Percentiles rank a stretch among this genome's conserved stretches.
Evolutionary conservation across 2,329 filamentous ascomycete species (phyloP).

Genomic region (Thermoascus crustaceus): DNA sequence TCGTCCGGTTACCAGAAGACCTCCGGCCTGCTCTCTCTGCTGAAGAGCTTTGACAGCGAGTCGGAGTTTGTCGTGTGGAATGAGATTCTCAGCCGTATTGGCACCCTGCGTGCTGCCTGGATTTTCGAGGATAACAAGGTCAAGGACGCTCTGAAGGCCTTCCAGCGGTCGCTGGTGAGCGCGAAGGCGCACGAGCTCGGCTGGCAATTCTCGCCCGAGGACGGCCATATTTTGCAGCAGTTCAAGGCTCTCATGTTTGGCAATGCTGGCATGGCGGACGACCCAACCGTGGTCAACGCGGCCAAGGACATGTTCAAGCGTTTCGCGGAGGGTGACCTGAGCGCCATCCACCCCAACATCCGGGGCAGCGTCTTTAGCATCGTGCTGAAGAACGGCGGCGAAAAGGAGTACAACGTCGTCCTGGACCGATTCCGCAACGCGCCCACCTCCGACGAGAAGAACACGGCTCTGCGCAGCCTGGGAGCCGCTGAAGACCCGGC

Average conservation of each 20-base stretch:
- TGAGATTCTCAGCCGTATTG: constrained; percentile 73
- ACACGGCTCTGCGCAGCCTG: constrained; percentile 76
- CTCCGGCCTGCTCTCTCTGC: constrained; percentile 73
- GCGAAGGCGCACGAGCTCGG: constrained; percentile 77
- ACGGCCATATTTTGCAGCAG: constrained; percentile 85
- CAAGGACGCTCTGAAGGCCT: constrained; percentile 69
- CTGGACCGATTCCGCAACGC: constrained; percentile 68
- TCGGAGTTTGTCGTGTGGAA: constrained; percentile 91
- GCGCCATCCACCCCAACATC: constrained; percentile 85
- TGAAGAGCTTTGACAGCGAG: constrained; percentile 76
- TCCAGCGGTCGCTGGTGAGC: constrained; percentile 70
- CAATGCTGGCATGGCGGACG: constrained; percentile 69
- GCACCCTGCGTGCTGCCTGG: constrained; percentile 76
- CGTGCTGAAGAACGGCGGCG: constrained; percentile 72
- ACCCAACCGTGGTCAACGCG: constrained; percentile 67
- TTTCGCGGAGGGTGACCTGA: constrained; percentile 68
- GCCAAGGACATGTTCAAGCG: constrained; percentile 86
- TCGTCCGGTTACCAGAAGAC: constrained; percentile 90
- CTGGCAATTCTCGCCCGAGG: constrained; percentile 76
- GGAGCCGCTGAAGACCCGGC: constrained; percentile 70
- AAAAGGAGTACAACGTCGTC: constrained; percentile 75
- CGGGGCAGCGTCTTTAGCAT: constrained; percentile 80
- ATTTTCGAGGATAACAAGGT: constrained; percentile 68
- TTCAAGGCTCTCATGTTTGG: constrained; percentile 91
- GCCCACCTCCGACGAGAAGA: constrained; percentile 77